Conservation (phyloP, 495 filamentous ascomycete species). For the Neurospora tetrasperma region DNA sequence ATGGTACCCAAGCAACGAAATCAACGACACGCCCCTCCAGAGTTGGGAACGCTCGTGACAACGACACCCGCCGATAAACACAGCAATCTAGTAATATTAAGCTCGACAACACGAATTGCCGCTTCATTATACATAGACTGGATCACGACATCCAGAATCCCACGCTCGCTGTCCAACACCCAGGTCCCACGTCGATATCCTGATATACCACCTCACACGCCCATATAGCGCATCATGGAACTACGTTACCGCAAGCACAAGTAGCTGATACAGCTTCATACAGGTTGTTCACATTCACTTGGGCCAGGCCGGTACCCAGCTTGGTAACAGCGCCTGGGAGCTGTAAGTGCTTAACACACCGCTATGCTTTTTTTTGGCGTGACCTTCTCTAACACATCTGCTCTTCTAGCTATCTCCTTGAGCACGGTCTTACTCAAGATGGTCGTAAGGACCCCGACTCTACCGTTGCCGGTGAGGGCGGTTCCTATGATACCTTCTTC, state of each 20-base stretch:
- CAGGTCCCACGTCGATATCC: neutral
- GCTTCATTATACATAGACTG: neutral
- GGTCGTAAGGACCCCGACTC: slow-evolving; percentile 56
- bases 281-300: slow-evolving; percentile 85
- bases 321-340: slow-evolving; percentile 92
- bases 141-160: neutral
- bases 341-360: slow-evolving; percentile 55
- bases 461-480: slow-evolving; percentile 50
- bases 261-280: slow-evolving; percentile 8
- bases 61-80: neutral
- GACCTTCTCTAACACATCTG: slow-evolving; percentile 7
- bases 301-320: slow-evolving; percentile 87
- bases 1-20: neutral
- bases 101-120: neutral
- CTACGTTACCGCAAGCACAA: neutral
- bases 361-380: slow-evolving; percentile 14
- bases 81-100: neutral
- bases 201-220: neutral
- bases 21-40: neutral
- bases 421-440: slow-evolving; percentile 77
- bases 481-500: slow-evolving; percentile 85
- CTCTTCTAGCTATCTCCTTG: slow-evolving; percentile 64
- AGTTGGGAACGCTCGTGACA: neutral
- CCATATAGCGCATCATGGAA: neutral
- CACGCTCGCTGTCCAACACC: neutral